Evolutionary conservation across 2,329 filamentous ascomycete genomes (phyloP), one percentile per base, ranked within the genome.

Genomic region (Alternaria arbusti): DNA sequence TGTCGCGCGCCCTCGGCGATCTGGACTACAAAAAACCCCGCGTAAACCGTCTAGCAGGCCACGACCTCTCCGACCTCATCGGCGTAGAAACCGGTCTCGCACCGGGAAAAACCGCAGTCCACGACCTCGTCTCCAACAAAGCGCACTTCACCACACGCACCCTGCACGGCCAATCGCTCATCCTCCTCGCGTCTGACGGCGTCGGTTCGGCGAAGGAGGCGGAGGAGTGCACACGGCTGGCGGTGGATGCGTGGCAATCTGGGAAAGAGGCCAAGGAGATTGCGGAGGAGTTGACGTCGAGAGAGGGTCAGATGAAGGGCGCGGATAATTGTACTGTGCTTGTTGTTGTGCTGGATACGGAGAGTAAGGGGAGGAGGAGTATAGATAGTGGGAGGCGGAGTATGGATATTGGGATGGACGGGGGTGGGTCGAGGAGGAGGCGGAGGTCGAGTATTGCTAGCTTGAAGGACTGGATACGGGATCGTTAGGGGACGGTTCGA

Each of bases 241-340:
- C 67, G 10, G 66, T 71, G 4, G 61, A 67, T 5, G 54, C 59
- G 47, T 71, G 64, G 60, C 63, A 59, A 10, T 54, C 66, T 25
- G 69, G 70, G 5, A 59, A 57, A 11, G 45, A 63, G 5, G 64
- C 67, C 17, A 65, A 66, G 13, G 57, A 67, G n/a, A 73, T 74
- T 28, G 69, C 70, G 2, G 44, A 67, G 20, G 64, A 67, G 12
- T 40, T 71, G 20, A 68, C 72, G 11, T 65, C 54, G 12, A 58
- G 64, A 5, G 67, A 72, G 11, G 63, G 60, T 0, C 63, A 66
- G 13, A 57, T 64, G 13, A 61, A 64, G 57, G 64, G 57, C 6
- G 70, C 72, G 6, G 72, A 74, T 26, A 74, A 74, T 25, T 72
- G 70, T 15, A 73, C 72, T 2, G 67, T 74, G 3, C 13, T 73